These are phyloP conservation scores for Eutreptiella sp. DNA, from an alignment of 208 protist species.

Conservation along the genomic window DNA sequence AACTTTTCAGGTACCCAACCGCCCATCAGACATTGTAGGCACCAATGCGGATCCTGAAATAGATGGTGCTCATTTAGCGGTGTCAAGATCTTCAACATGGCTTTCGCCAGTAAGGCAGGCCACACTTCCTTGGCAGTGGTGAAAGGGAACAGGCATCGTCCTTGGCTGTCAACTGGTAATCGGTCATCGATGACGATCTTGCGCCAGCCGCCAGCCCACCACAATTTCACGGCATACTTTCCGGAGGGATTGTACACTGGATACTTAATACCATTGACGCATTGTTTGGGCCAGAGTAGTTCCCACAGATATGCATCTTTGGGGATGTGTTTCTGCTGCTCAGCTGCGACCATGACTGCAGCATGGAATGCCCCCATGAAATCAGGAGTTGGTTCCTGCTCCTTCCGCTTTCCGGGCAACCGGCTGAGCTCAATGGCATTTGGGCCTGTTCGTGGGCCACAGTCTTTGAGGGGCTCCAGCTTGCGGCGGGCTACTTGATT, in stretches of 20 bases:
- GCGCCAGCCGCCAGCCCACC: slow-evolving; percentile 66
- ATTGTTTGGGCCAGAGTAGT: slow-evolving; percentile 68
- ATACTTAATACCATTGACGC: slow-evolving; percentile 47
- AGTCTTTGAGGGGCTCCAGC: slow-evolving; percentile 74
- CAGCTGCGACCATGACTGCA: no score
- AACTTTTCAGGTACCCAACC: slow-evolving; percentile 70
- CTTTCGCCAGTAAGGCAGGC: slow-evolving; percentile 72
- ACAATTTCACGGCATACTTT: slow-evolving; percentile 80
- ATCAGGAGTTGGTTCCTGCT: no score
- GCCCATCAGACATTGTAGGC: slow-evolving; percentile 55
- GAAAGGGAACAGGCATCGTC: slow-evolving; percentile 57
- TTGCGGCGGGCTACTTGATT: slow-evolving; percentile 44
- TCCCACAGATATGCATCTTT: slow-evolving; percentile 79
- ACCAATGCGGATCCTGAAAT: slow-evolving; percentile 49
- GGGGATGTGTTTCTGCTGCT: no score
- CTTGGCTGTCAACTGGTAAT: slow-evolving; percentile 68
- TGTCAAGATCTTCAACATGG: slow-evolving; percentile 56
- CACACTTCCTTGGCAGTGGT: slow-evolving; percentile 67
- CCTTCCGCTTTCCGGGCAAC: no score
- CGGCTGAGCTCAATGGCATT: slow-evolving; percentile 43
- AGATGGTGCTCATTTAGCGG: slow-evolving; percentile 33
- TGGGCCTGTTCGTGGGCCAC: slow-evolving; percentile 53
- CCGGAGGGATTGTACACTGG: slow-evolving; percentile 80
- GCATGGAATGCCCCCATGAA: no score
- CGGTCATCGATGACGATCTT: slow-evolving; percentile 72